A percentile compares a stretch with the other conserved stretches of the same genome.
Conservation (phyloP, 2,329 filamentous ascomycete species). For the Pleomassaria siparia region DNA sequence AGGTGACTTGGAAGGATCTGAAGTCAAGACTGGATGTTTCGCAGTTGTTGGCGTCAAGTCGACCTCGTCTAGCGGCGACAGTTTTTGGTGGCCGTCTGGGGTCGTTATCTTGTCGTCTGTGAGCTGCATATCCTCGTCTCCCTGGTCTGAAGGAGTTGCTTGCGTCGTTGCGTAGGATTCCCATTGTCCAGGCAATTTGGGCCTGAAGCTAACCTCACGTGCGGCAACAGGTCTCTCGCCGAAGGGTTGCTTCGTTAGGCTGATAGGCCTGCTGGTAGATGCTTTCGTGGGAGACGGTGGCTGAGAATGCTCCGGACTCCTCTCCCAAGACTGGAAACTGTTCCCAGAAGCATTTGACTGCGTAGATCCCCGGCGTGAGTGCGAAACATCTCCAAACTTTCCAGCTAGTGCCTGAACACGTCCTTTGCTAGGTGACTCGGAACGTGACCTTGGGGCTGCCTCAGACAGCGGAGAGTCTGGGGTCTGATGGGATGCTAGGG, state of each 20-base stretch:
- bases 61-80: conserved; percentile 26
- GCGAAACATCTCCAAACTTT: conserved; percentile 50
- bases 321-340: conserved; percentile 44
- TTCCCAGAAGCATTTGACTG: conserved; percentile 46
- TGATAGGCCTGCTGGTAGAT: conserved; percentile 10
- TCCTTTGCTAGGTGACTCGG: conserved; percentile 52
- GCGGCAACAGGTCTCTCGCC: conserved; percentile 29
- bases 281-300: conserved; percentile 35
- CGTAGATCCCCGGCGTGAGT: conserved; percentile 50
- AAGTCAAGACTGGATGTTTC: conserved; percentile 31
- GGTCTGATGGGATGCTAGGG: conserved; percentile 36
- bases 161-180: conserved; percentile 50
- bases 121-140: conserved; percentile 32
- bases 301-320: conserved; percentile 40
- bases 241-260: conserved; percentile 18
- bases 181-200: conserved; percentile 57
- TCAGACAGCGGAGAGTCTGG: conserved; percentile 23
- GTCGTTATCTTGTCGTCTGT: conserved; percentile 8
- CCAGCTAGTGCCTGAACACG: conserved; percentile 55
- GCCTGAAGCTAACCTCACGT: conserved; percentile 49
- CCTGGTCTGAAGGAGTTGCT: conserved; percentile 35
- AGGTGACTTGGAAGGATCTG: conserved; percentile 16
- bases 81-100: conserved; percentile 5
- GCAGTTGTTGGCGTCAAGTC: conserved; percentile 41
- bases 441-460: conserved; percentile 34